Evolutionary conservation across 176 grass and related monocot genomes (phyloP).

Genomic region (Carex parvula): DNA sequence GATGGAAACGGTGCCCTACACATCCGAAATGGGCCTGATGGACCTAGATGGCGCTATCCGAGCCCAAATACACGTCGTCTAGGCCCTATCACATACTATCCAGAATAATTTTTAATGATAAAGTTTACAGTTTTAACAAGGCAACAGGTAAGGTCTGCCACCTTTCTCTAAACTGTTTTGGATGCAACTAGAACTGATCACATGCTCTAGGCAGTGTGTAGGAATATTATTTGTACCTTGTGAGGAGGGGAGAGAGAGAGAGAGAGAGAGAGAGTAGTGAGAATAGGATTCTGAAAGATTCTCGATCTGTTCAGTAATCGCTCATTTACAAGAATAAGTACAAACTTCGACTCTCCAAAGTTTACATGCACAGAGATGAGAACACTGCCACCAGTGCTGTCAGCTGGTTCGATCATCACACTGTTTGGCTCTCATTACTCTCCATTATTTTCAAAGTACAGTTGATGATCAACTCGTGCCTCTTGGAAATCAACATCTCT

Average conservation of each 20-base stretch:
- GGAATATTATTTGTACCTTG: slow-evolving; percentile 14
- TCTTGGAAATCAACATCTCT: not conserved
- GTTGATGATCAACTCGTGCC: not conserved
- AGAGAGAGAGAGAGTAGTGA: not conserved
- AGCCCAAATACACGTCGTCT: not conserved
- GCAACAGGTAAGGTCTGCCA: not conserved
- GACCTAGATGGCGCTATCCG: not conserved
- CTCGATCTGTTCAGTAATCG: not conserved
- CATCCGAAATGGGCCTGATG: not conserved
- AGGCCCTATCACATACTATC: not conserved
- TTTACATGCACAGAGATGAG: not conserved
- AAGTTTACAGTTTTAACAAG: not conserved
- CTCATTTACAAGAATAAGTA: not conserved
- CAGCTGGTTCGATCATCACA: not conserved
- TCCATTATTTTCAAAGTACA: not conserved
- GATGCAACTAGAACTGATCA: slow-evolving; percentile 21
- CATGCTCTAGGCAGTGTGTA: slow-evolving; percentile 2
- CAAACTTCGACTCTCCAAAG: not conserved
- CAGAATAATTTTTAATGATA: not conserved
- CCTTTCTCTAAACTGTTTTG: slow-evolving; percentile 5
- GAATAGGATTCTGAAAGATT: slow-evolving; percentile 11
- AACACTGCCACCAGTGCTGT: not conserved
- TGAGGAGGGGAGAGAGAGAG: not conserved
- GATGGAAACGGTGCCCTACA: not conserved
- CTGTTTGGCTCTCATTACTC: not conserved